Evolutionary conservation across 768 basidiomycete species (phyloP).

Genomic region (Asterophora parasitica): DNA sequence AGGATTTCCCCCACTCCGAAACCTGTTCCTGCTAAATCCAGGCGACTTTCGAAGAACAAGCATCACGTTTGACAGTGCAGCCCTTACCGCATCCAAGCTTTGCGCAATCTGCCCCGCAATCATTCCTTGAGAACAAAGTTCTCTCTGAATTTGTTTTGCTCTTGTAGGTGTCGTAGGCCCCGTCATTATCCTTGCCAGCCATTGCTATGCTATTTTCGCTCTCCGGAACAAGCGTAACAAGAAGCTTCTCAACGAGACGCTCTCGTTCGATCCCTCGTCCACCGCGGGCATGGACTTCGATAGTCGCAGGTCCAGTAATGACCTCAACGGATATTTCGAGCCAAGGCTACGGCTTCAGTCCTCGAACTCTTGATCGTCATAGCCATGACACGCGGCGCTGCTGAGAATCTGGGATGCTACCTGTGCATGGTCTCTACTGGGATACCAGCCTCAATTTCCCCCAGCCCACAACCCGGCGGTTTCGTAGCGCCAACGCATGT

Average conservation of each 20-base stretch:
- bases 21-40: too few relatives aligned
- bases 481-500: too few relatives aligned
- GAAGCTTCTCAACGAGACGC: constrained; percentile 37
- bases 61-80: too few relatives aligned
- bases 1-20: too few relatives aligned
- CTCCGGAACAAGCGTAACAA: constrained; percentile 46
- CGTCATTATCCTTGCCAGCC: constrained; percentile 37
- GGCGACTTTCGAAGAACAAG: too few relatives aligned
- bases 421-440: constrained; percentile 1
- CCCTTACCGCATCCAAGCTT: too few relatives aligned
- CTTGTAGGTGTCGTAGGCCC: constrained; percentile 46
- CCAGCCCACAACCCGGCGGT: too few relatives aligned
- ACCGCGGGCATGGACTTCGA: constrained; percentile 17
- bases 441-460: too few relatives aligned
- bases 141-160: constrained; percentile 52
- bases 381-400: not conserved
- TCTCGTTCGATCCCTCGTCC: constrained; percentile 46
- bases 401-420: not conserved
- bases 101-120: too few relatives aligned
- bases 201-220: constrained; percentile 40
- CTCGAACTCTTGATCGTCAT: constrained; percentile 7
- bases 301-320: constrained; percentile 25
- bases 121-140: constrained; percentile 64
- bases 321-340: constrained; percentile 9
- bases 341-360: constrained; percentile 20